Percentiles rank a stretch among this genome's conserved stretches.
Evolutionary conservation across 2,329 filamentous ascomycete genomes (phyloP).

Genomic region (Phaeosphaeriaceae sp.): DNA sequence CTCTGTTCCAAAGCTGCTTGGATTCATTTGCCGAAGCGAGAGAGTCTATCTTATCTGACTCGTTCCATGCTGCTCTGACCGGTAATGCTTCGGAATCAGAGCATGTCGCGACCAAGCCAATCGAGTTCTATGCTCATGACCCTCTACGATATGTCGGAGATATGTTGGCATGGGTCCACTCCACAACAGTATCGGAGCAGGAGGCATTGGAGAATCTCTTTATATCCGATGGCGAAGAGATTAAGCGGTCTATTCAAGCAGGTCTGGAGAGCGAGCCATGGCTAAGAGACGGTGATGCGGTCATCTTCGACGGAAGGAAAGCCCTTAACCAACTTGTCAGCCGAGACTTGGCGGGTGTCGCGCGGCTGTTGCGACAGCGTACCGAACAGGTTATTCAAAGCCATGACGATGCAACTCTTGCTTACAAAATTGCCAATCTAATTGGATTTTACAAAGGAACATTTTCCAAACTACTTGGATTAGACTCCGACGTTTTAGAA

Average conservation of each 20-base stretch:
- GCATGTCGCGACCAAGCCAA: conserved; percentile 72
- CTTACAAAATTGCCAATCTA: conserved; percentile 89
- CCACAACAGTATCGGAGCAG: conserved; percentile 88
- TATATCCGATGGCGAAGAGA: conserved; percentile 86
- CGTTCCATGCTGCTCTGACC: conserved; percentile 87
- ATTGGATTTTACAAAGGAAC: conserved; percentile 88
- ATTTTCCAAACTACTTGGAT: conserved; percentile 78
- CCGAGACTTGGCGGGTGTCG: conserved; percentile 80
- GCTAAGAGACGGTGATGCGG: conserved; percentile 64
- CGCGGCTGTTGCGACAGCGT: conserved; percentile 83
- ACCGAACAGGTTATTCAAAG: conserved; percentile 91
- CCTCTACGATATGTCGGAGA: conserved; percentile 90
- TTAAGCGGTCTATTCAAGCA: conserved; percentile 79
- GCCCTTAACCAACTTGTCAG: conserved; percentile 87
- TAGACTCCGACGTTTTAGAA: conserved; percentile 71
- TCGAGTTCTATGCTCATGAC: conserved; percentile 92
- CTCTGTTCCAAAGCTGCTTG: conserved; percentile 89
- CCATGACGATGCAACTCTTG: conserved; percentile 85
- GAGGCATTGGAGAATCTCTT: conserved; percentile 93
- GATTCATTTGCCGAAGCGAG: conserved; percentile 92
- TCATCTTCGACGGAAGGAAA: conserved; percentile 77
- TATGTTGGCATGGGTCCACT: conserved; percentile 97
- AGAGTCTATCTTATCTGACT: conserved; percentile 83
- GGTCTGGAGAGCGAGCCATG: conserved; percentile 85
- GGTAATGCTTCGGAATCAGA: conserved; percentile 69